These are phyloP conservation scores for Cicer cuneatum DNA, from an alignment of 306 rosid genomes.

Conservation along the genomic window DNA sequence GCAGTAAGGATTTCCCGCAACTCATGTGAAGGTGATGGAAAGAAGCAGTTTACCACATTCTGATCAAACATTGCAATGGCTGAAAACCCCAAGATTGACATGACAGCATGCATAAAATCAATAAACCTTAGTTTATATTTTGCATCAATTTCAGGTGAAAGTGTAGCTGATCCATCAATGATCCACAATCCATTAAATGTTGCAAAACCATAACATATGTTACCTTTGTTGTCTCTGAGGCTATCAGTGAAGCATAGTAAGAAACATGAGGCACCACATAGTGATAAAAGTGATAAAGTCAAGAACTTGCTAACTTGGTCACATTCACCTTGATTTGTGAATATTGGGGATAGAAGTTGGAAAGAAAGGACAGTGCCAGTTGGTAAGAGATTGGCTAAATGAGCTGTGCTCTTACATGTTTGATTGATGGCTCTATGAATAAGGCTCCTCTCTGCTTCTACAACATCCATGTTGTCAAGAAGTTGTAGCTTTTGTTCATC, in stretches of 20 bases:
- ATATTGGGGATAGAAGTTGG: conserved; percentile 76
- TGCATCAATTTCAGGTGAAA: conserved; percentile 47
- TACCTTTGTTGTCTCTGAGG: conserved; percentile 64
- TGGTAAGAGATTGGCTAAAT: conserved; percentile 79
- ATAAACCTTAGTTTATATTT: conserved; percentile 52
- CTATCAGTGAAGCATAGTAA: conserved; percentile 70
- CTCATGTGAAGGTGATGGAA: conserved; percentile 61
- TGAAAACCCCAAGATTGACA: conserved; percentile 65
- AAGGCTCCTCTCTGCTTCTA: conserved; percentile 47
- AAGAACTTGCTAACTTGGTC: conserved; percentile 53
- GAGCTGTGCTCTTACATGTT: conserved; percentile 76
- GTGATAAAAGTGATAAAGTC: conserved; percentile 52
- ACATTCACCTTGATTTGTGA: conserved; percentile 72
- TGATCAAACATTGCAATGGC: conserved; percentile 68
- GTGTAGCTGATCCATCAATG: conserved; percentile 60
- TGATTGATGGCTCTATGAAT: conserved; percentile 70
- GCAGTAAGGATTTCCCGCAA: conserved; percentile 50
- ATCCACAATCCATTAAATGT: conserved; percentile 66
- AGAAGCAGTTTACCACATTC: conserved; percentile 66
- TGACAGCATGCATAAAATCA: conserved; percentile 63
- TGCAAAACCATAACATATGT: conserved; percentile 70
- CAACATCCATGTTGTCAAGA: conserved; percentile 41
- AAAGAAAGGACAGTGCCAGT: conserved; percentile 80
- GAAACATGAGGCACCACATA: conserved; percentile 66
- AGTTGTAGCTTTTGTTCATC: conserved; percentile 56